These are phyloP conservation scores for Plasmodium gaboni DNA, from an alignment of 169 alveolate genomes.

Conservation along the genomic window DNA sequence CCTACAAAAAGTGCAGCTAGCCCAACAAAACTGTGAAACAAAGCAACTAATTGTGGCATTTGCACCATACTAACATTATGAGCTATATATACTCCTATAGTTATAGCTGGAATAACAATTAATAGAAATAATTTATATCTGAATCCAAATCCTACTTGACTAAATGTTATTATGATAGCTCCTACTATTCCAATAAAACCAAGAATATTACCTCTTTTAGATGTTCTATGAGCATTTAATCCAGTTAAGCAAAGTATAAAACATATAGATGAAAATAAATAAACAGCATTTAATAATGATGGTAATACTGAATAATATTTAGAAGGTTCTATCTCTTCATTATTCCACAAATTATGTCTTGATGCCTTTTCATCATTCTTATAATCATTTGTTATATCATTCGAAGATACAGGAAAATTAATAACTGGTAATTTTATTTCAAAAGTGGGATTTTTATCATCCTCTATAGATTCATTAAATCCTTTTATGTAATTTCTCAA, in stretches of 20 bases:
- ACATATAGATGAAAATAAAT: slow-evolving; percentile 75
- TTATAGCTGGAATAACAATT: slow-evolving; percentile 76
- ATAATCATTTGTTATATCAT: slow-evolving; percentile 5
- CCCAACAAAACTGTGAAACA: slow-evolving; percentile 96
- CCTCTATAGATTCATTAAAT: slow-evolving; percentile 1
- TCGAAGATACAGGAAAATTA: slow-evolving; percentile 14
- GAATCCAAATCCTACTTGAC: slow-evolving; percentile 76
- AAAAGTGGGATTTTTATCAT: slow-evolving; percentile 19
- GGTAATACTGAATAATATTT: slow-evolving; percentile 51
- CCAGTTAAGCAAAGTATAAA: slow-evolving; percentile 88
- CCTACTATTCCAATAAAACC: slow-evolving; percentile 90
- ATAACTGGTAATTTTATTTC: slow-evolving; percentile 59
- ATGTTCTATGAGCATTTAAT: slow-evolving; percentile 86
- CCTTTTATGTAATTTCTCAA: slow-evolving; percentile 24
- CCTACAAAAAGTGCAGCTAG: slow-evolving; percentile 95
- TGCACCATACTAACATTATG: slow-evolving; percentile 88
- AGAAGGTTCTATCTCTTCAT: slow-evolving; percentile 13
- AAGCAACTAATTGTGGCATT: slow-evolving; percentile 95
- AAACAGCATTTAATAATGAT: slow-evolving; percentile 73
- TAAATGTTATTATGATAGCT: slow-evolving; percentile 88
- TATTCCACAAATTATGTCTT: slow-evolving; percentile 16
- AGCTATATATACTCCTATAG: slow-evolving; percentile 80
- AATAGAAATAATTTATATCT: slow-evolving; percentile 77
- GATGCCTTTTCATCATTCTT: slow-evolving; percentile 15
- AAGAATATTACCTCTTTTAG: slow-evolving; percentile 89